These are phyloP conservation scores for Sporisorium graminicola DNA, from an alignment of 1,284 basidiomycete species.

Conservation along the genomic window DNA sequence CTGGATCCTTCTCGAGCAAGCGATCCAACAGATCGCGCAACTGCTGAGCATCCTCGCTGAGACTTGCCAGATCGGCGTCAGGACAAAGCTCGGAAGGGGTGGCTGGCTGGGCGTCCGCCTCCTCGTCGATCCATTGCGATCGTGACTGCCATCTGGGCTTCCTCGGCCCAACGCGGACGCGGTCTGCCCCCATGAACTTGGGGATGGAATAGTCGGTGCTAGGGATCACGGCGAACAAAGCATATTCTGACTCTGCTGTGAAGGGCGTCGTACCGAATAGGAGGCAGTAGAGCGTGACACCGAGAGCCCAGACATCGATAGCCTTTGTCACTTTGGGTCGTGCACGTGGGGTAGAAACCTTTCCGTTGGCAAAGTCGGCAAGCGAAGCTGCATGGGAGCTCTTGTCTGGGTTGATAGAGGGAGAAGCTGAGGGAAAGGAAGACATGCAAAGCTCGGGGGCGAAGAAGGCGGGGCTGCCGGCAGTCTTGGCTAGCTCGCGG, in stretches of 20 bases:
- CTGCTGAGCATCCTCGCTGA: conserved; percentile 56
- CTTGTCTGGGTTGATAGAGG: conserved; percentile 38
- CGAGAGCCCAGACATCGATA: conserved; percentile 99
- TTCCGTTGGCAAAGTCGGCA: conserved; percentile 12
- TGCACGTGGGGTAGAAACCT: background rate
- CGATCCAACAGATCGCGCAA: conserved; percentile 80
- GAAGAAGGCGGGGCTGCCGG: conserved; percentile 96
- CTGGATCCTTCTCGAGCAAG: conserved; percentile 86
- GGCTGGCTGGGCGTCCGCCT: conserved; percentile 45
- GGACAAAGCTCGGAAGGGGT: conserved; percentile 40
- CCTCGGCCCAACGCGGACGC: conserved; percentile 68
- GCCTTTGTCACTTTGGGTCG: conserved; percentile 80
- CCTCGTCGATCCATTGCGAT: conserved; percentile 57
- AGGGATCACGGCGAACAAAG: conserved; percentile 86
- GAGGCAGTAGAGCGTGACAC: conserved; percentile 95
- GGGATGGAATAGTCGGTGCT: conserved; percentile 82
- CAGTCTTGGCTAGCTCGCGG: conserved; percentile 89
- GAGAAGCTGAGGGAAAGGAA: conserved; percentile 54
- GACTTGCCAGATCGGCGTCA: conserved; percentile 19
- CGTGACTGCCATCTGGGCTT: conserved; percentile 54
- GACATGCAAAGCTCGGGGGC: conserved; percentile 88
- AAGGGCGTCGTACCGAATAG: conserved; percentile 87
- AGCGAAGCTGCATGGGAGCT: conserved; percentile 5
- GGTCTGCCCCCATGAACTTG: conserved; percentile 81
- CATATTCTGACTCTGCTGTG: conserved; percentile 78